Evolutionary conservation across 176 grass and related monocot species (phyloP), one percentile per base, ranked within the genome.

Genomic region (Triticum dicoccoides): DNA sequence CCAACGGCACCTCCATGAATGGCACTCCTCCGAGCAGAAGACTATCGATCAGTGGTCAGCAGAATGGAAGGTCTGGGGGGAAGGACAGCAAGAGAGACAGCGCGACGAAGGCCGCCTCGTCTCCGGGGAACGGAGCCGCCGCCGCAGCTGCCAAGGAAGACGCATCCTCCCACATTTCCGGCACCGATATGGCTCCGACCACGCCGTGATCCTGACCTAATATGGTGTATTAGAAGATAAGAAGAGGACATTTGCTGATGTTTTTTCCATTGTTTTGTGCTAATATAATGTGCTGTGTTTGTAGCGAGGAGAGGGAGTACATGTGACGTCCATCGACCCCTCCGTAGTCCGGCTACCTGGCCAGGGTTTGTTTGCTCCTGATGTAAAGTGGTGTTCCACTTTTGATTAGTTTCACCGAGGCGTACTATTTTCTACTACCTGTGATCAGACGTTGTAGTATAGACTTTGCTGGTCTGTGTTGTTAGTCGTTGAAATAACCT

Each of bases 31-130:
- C 94, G 1, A 93, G 67, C 39, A 92, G 94, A 82, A 93, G 97
- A 44, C 86, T 99, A 27, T 99, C 97, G 2, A 73, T 94, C 73
- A 96, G 92, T 21, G 82, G 83, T 8, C 81, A 87, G 6, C 92
- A 91, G 77, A 91, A 88, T 0, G 90, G 93, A 0, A 80, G 85
- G 83, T 94, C 92, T 38, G 84, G 79, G 52, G 84, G 76, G 62
- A 99, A 96, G 83, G 97, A 99, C 30, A 71, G 86, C 73, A 94
- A 97, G 89, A 91, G 86, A 87, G 85, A 96, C 18, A 11, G 49
- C 0, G 15, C 29, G 2, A 88, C 86, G 58, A 27, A 75, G 61
- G 25, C 64, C 35, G 61, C 75, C 11, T 82, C 87, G 6, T 88
- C 94, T 63, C 92, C 94, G 1, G 82, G 54, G 25, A 84, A 61